These are phyloP conservation scores for Flaveria brownii DNA, from an alignment of 129 eudicot species.

Conservation along the genomic window DNA sequence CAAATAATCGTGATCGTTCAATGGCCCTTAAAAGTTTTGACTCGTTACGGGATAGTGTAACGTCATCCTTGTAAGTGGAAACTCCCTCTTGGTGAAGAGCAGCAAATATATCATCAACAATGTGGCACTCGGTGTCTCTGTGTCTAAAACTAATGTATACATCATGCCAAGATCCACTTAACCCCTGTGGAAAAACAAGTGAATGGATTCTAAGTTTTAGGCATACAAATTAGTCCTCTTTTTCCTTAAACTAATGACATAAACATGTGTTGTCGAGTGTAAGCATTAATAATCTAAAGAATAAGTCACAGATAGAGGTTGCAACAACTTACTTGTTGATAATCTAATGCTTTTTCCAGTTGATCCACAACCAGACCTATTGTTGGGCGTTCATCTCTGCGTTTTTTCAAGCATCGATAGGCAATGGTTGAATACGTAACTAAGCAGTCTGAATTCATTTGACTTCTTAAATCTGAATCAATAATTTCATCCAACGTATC, in stretches of 20 bases:
- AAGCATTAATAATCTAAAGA: not conserved
- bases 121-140: not conserved
- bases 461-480: not conserved
- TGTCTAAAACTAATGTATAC: slow-evolving; percentile 16
- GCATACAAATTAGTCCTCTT: too few species aligned
- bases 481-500: slow-evolving; percentile 8
- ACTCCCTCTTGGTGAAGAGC: not conserved
- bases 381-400: slow-evolving; percentile 15
- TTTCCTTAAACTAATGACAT: too few species aligned
- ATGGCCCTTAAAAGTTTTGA: not conserved
- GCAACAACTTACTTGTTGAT: slow-evolving; percentile 6
- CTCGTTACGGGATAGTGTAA: not conserved
- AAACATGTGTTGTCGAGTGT: too few species aligned
- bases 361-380: slow-evolving; percentile 16
- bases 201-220: too few species aligned
- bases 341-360: slow-evolving; percentile 9
- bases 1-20: not conserved
- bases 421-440: slow-evolving; percentile 17
- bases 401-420: slow-evolving; percentile 10
- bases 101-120: not conserved
- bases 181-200: slow-evolving; percentile 4
- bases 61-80: slow-evolving; percentile 7
- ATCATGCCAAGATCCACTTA: slow-evolving; percentile 11
- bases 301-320: not conserved
- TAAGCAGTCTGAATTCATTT: slow-evolving; percentile 16